Base-by-base conservation (phyloP, 1,284 basidiomycete genomes). In the Meira miltonrushii region DNA sequence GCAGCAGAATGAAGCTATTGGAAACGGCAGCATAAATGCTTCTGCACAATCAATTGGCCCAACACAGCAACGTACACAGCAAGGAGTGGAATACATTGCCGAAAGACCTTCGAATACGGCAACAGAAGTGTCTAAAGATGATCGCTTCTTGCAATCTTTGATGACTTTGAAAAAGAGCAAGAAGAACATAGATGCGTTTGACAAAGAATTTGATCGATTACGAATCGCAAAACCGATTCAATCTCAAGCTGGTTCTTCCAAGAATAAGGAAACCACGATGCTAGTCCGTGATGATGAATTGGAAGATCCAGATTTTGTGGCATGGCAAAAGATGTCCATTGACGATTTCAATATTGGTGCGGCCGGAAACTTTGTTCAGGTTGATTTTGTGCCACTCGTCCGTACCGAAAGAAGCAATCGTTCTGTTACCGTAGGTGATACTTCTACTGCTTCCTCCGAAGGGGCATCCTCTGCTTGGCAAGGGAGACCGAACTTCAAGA, bases 341-440 rank as follows among this genome's bases (percentile, higher is more conserved):
- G 52, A 58, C 11, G 53, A 58, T 33, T 59, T 55, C 15, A 39
- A 50, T 19, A 67, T 69, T 13, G 57, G 66, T 44, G 62, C 66
- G 4, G 37, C 67, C 7, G 71, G 71, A 40, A 74, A 74, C 58
- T 74, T 71, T 59, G 66, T 74, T 8, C 69, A 71, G 56, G 71
- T 74, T 7, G 71, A 74, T 53, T 70, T 71, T 59, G 71, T 74
- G 25, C 71, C 71, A 10, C 55, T 74, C 1, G 60, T 72, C 0
- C 47, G 55, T 8, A 6, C 21, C 17, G 46, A 13, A 48, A 23
- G 12, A 25, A 48, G 21, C 7, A 19, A 48, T 33, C 28, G 46
- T 9, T n/a, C 13, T 48, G 13, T 13, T 3, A 48, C 17, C 8
- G 23, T 21, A 23, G 21, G 13, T 25, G 46, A 48, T 17, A 19